These are phyloP conservation scores for Brassica incana DNA, from an alignment of 345 rosid species.

Conservation along the genomic window DNA sequence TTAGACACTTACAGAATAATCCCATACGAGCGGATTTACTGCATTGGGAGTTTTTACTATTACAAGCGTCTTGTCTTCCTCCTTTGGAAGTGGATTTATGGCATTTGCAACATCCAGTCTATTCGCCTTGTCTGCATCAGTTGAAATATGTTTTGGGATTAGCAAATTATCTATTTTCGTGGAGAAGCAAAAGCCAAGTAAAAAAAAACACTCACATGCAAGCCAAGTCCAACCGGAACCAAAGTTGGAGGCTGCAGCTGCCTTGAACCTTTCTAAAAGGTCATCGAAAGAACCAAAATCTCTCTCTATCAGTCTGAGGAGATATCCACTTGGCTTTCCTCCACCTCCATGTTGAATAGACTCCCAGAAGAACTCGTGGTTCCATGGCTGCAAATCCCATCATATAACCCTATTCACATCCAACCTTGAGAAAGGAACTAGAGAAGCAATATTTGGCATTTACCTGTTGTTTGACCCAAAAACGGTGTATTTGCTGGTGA, in stretches of 20 bases:
- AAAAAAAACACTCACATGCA: not conserved
- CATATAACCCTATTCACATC: not conserved
- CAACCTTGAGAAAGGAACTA: not conserved
- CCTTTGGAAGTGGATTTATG: conserved; percentile 62
- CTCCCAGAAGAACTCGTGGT: conserved; percentile 94
- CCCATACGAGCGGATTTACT: conserved; percentile 89
- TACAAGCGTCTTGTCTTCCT: conserved; percentile 77
- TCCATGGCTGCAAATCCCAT: conserved; percentile 63
- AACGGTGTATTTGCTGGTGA: too few species aligned
- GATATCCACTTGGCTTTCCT: conserved; percentile 83
- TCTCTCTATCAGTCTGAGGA: conserved; percentile 67
- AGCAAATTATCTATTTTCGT: not conserved
- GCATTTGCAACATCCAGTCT: conserved; percentile 70
- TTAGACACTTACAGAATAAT: conserved; percentile 62
- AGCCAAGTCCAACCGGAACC: not conserved
- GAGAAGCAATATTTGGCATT: too few species aligned
- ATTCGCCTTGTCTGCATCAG: conserved; percentile 56
- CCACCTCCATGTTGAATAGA: conserved; percentile 92
- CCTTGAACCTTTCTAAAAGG: conserved; percentile 31
- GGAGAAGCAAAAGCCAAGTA: not conserved
- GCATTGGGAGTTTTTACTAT: conserved; percentile 84
- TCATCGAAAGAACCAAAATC: conserved; percentile 80
- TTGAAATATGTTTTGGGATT: not conserved
- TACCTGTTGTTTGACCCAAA: too few species aligned
- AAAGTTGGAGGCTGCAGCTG: not conserved